Percentiles rank a stretch among this genome's conserved stretches.
Conservation (phyloP, 2,329 filamentous ascomycete species). For the Fusarium continuum region DNA sequence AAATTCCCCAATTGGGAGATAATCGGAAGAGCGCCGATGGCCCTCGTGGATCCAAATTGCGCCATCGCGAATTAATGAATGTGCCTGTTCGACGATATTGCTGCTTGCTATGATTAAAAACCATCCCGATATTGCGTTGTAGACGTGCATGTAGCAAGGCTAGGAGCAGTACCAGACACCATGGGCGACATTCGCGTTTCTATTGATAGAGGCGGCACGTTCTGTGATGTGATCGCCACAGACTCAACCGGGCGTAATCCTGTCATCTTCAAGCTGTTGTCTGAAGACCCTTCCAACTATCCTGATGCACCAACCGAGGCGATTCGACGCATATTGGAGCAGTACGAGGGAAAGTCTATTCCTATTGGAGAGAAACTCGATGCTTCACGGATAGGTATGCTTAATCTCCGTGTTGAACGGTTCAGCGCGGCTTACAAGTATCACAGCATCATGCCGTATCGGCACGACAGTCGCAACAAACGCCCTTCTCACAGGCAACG, state of each 20-base stretch:
- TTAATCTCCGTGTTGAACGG: fast-evolving
- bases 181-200: conserved; percentile 43
- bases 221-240: conserved; percentile 73
- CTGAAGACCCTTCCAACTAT: conserved; percentile 76
- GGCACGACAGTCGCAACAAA: conserved; percentile 81
- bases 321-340: conserved; percentile 72
- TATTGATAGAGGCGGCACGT: conserved; percentile 74
- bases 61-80: not conserved
- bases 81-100: not conserved
- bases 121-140: not conserved
- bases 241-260: conserved; percentile 72
- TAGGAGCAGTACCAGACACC: no score
- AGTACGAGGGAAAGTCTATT: conserved; percentile 64
- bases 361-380: conserved; percentile 49
- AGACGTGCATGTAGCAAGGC: not conserved
- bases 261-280: conserved; percentile 77
- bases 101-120: not conserved
- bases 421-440: conserved; percentile 38
- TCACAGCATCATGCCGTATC: conserved; percentile 74
- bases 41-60: not conserved
- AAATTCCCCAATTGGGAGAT: not conserved
- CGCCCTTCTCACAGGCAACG: conserved; percentile 77
- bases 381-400: conserved; percentile 46
- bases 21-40: not conserved
- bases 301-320: conserved; percentile 76